Evolutionary conservation across 2,329 filamentous ascomycete species (phyloP).

Genomic region (Colletotrichum chlorophyti): DNA sequence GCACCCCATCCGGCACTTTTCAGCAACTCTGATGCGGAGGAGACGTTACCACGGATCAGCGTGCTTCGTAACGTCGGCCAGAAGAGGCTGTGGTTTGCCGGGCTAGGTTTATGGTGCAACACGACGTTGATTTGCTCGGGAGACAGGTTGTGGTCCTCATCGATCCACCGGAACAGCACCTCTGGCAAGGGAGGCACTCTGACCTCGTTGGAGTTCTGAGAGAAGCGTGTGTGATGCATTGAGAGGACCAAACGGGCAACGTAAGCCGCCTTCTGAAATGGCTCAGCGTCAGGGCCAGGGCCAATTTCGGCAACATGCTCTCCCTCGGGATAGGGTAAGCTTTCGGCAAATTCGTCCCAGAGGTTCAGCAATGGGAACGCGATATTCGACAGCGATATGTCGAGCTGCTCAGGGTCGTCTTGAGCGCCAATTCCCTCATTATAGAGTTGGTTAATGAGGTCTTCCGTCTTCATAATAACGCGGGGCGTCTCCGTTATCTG

Average conservation of each 20-base stretch:
- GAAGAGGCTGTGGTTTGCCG: slow-evolving; percentile 78
- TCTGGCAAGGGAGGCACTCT: slow-evolving; percentile 70
- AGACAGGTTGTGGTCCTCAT: slow-evolving; percentile 76
- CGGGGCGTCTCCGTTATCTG: slow-evolving; percentile 72
- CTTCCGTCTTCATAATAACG: slow-evolving; percentile 78
- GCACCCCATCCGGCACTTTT: slow-evolving; percentile 79
- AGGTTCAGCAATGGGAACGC: slow-evolving; percentile 58
- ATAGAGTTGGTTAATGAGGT: slow-evolving; percentile 70
- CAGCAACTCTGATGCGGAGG: slow-evolving; percentile 71
- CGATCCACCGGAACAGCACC: slow-evolving; percentile 83
- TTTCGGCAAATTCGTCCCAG: slow-evolving; percentile 62
- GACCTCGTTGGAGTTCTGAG: slow-evolving; percentile 40
- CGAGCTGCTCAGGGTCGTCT: slow-evolving; percentile 62
- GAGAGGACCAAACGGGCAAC: slow-evolving; percentile 80
- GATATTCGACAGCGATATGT: slow-evolving; percentile 61
- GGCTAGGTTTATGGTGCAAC: slow-evolving; percentile 69
- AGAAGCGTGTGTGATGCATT: slow-evolving; percentile 72
- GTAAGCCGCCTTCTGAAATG: slow-evolving; percentile 79
- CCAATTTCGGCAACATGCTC: slow-evolving; percentile 69
- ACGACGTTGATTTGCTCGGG: slow-evolving; percentile 72
- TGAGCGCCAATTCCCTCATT: slow-evolving; percentile 63
- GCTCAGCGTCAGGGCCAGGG: slow-evolving; percentile 64
- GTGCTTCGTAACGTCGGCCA: slow-evolving; percentile 84
- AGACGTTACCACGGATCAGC: slow-evolving; percentile 77
- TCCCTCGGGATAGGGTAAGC: slow-evolving; percentile 54